A percentile compares a stretch with the other conserved stretches of the same genome.
phyloP scores from a whole-genome alignment of 1,139 yeast species.

The Zygotorulaspora mrakii region DNA sequence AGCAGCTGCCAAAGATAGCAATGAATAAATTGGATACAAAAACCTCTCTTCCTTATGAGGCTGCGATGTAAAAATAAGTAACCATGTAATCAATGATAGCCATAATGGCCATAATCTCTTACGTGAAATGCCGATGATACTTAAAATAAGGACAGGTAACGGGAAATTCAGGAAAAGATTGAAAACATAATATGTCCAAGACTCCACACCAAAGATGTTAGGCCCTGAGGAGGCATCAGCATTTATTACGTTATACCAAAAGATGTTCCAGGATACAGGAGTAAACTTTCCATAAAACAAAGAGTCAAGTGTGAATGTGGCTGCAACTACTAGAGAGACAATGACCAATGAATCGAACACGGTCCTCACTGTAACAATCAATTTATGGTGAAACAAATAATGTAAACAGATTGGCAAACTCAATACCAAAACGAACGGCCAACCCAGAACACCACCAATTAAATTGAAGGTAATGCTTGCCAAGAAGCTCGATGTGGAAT shows the following conservation, averaged over 20 bases:
- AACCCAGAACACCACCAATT: slow-evolving; percentile 75
- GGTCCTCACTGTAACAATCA: slow-evolving; percentile 31
- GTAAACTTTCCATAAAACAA: slow-evolving; percentile 58
- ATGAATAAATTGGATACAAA: slow-evolving; percentile 77
- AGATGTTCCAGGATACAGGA: slow-evolving; percentile 78
- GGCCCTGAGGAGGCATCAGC: slow-evolving; percentile 75
- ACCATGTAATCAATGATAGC: slow-evolving; percentile 60
- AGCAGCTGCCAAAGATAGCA: slow-evolving; percentile 62
- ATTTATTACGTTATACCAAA: slow-evolving; percentile 74
- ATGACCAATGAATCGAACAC: slow-evolving; percentile 37
- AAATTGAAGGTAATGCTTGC: slow-evolving; percentile 44
- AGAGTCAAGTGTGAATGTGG: slow-evolving; percentile 54
- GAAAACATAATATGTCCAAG: slow-evolving; percentile 65
- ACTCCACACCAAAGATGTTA: slow-evolving; percentile 85
- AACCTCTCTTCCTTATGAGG: slow-evolving; percentile 95
- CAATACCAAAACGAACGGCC: slow-evolving; percentile 82
- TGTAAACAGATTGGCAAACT: slow-evolving; percentile 54
- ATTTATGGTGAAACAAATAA: slow-evolving; percentile 25
- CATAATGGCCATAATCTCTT: slow-evolving; percentile 35
- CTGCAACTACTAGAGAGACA: slow-evolving; percentile 37
- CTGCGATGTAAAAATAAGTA: slow-evolving; percentile 59
- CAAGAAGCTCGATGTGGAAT: slow-evolving; percentile 30
- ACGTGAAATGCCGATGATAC: slow-evolving; percentile 32
- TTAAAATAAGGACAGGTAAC: slow-evolving; percentile 39
- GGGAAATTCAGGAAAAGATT: slow-evolving; percentile 72